Base-by-base conservation (phyloP, 495 filamentous ascomycete genomes). In the Hypoxylon trugodes region DNA sequence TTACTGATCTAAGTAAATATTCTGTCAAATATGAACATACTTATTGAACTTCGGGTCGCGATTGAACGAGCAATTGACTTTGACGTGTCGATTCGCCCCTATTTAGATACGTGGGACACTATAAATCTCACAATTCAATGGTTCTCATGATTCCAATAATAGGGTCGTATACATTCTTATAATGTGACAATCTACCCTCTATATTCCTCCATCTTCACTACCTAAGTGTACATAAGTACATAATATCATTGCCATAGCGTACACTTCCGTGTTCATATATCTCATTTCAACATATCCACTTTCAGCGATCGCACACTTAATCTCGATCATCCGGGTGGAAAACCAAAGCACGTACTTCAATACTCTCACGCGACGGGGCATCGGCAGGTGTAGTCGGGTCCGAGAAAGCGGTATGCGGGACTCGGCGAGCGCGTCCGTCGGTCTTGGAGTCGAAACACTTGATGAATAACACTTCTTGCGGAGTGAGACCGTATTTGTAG, bases 401-500 rank as follows among this genome's bases (percentile, higher is more conserved):
- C 15, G 73, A 74, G 75, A 91, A 90, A 2, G 87, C 86, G 3
- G 80, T 79, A 69, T 91, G 88, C 43, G 87, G 87, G 45, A 84
- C 80, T 55, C 90, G 80, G 6, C 87, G 80, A 12, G 83, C 86
- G 10, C 77, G 81, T 0, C 83, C 83, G 19, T 78, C 69, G 66
- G 84, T 84, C 76, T 86, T 85, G 5, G 81, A 84, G 73, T 90
- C 87, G 74, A 87, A 90, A 66, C 88, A 90, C 75, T 90, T 90
- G 72, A 91, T 89, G 45, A 91, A 62, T 21, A 84, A 76, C 8
- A 88, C 85, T 76, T 89, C 76, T 43, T 84, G 76, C 4, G 87
- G 84, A 16, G 78, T 78, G 67, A 88, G 81, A 1, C 86, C 89
- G 45, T 83, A 87, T 84, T 89, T 89, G 74, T 95, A 96, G 70